Conservation (phyloP, 805 yeast genomes). For the Candida taoyuanica region DNA sequence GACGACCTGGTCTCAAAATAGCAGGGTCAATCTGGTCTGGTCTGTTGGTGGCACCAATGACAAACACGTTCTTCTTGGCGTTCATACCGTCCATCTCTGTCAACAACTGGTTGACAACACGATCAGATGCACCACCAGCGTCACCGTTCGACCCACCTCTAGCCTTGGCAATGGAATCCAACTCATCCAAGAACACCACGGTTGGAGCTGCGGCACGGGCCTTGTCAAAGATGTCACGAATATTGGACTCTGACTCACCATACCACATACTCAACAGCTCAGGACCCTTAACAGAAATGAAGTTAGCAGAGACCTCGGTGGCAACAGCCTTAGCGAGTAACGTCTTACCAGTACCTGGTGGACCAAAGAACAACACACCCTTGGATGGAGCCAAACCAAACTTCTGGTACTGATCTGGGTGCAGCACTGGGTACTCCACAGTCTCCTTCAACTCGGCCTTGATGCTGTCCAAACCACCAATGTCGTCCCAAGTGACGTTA, state of each 20-base stretch:
- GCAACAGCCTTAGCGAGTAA: conserved; percentile 98
- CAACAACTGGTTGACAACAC: conserved; percentile 91
- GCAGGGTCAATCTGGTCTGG: conserved; percentile 99
- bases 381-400: conserved; percentile 97
- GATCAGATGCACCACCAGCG: conserved; percentile 95
- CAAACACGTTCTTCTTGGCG: conserved; percentile 97
- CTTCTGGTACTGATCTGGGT: conserved; percentile 97
- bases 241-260: conserved; percentile 97
- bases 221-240: conserved; percentile 95
- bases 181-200: conserved; percentile 96
- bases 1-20: conserved; percentile 96
- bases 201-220: conserved; percentile 99
- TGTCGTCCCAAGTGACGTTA: conserved; percentile 98
- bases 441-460: conserved; percentile 97
- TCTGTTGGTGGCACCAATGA: conserved; percentile 98
- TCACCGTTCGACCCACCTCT: conserved; percentile 91
- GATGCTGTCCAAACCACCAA: conserved; percentile 96
- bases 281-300: conserved; percentile 96
- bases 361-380: conserved; percentile 98
- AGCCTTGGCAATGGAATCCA: conserved; percentile 95
- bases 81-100: conserved; percentile 99
- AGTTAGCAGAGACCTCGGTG: conserved; percentile 97
- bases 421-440: conserved; percentile 97
- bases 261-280: conserved; percentile 98
- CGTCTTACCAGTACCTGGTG: conserved; percentile 99